These are phyloP conservation scores for Benincasa hispida DNA, from an alignment of 306 rosid genomes.

Conservation along the genomic window DNA sequence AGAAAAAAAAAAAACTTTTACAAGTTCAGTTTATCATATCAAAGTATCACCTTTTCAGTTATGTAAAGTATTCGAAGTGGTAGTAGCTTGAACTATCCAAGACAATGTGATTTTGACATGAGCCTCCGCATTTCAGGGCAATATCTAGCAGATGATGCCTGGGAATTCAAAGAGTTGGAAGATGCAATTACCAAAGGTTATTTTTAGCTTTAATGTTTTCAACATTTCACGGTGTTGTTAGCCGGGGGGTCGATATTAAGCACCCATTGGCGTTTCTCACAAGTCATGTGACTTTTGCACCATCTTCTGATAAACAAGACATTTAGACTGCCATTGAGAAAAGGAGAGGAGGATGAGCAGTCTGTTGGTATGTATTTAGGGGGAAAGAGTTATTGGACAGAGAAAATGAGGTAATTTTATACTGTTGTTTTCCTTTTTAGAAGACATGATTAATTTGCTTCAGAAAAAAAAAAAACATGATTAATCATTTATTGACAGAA, in stretches of 20 bases:
- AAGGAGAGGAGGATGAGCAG: neutral
- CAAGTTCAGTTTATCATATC: neutral
- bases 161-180: conserved; percentile 86
- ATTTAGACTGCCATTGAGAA: neutral
- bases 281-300: neutral
- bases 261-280: neutral
- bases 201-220: conserved; percentile 21
- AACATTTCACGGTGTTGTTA: neutral
- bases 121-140: conserved; percentile 38
- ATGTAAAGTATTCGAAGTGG: neutral
- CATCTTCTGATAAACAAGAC: neutral
- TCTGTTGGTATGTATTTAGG: neutral
- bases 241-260: neutral
- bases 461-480: no score
- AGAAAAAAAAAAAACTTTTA: neutral
- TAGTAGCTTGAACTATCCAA: neutral
- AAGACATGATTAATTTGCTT: neutral
- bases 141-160: conserved; percentile 82
- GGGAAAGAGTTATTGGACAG: neutral
- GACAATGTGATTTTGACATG: neutral
- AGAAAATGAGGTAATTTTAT: neutral
- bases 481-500: neutral
- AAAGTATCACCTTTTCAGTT: neutral
- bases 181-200: conserved; percentile 58
- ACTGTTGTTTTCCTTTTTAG: neutral